phyloP scores from a whole-genome alignment of 2,329 filamentous ascomycete species.

The Juglanconis oblonga region DNA sequence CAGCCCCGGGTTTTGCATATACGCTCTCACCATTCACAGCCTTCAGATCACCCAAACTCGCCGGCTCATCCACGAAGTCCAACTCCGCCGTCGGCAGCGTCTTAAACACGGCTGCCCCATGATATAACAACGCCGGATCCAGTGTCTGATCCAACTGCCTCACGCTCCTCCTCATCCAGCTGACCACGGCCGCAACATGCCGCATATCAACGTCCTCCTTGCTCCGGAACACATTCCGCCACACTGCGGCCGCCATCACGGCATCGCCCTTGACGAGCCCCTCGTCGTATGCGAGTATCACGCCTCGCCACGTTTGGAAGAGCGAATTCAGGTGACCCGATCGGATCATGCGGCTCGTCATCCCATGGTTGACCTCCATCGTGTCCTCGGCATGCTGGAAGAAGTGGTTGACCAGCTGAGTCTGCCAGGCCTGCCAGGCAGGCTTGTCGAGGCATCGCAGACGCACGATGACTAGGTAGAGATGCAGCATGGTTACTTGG shows the following conservation, averaged over 20 bases:
- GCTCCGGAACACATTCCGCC: slow-evolving; percentile 90
- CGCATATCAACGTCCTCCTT: slow-evolving; percentile 48
- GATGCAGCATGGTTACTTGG: slow-evolving; percentile 92
- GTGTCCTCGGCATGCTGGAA: slow-evolving; percentile 84
- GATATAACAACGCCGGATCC: slow-evolving; percentile 38
- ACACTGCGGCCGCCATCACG: slow-evolving; percentile 76
- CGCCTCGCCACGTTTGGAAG: slow-evolving; percentile 88
- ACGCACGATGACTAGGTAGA: slow-evolving; percentile 85
- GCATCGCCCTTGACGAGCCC: slow-evolving; percentile 74
- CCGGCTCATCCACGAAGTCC: slow-evolving; percentile 37
- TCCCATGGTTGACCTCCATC: slow-evolving; percentile 77
- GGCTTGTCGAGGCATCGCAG: slow-evolving; percentile 74
- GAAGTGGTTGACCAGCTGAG: slow-evolving; percentile 91
- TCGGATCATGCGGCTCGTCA: slow-evolving; percentile 55
- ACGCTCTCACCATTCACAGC: slow-evolving; percentile 18
- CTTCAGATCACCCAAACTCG: slow-evolving; percentile 32
- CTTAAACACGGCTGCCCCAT: slow-evolving; percentile 39
- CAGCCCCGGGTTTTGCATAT: slow-evolving; percentile 20
- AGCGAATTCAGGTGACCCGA: slow-evolving; percentile 79
- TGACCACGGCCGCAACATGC: slow-evolving; percentile 51
- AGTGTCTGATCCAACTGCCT: slow-evolving; percentile 47
- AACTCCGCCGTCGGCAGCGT: slow-evolving; percentile 37
- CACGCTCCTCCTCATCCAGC: slow-evolving; percentile 52
- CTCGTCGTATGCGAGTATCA: slow-evolving; percentile 82
- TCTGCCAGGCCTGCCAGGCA: slow-evolving; percentile 73